phyloP scores from a whole-genome alignment of 2,329 filamentous ascomycete genomes.

The Sarocladium brachiariae region DNA sequence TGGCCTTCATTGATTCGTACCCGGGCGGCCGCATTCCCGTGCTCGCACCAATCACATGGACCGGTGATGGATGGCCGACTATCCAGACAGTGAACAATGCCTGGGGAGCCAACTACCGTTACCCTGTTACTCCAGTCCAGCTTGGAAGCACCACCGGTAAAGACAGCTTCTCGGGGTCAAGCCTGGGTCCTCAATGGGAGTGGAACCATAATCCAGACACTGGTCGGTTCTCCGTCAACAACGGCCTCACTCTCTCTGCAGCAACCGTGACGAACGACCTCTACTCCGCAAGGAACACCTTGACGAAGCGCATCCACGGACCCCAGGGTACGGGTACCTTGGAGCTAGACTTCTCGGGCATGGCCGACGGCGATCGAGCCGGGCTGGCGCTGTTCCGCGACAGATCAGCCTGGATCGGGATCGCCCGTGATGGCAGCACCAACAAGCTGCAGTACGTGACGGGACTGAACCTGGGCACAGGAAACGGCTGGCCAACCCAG shows the following conservation, averaged over 20 bases:
- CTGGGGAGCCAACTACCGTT: conserved; percentile 30
- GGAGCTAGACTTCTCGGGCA: conserved; percentile 35
- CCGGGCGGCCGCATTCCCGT: conserved; percentile 51
- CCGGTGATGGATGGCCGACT: conserved; percentile 39
- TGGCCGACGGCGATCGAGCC: conserved; percentile 41
- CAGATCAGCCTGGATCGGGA: conserved; percentile 40
- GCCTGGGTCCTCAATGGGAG: conserved; percentile 42
- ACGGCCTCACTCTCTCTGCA: conserved; percentile 32
- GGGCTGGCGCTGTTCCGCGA: conserved; percentile 46
- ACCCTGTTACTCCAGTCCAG: conserved; percentile 1
- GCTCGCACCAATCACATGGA: conserved; percentile 42
- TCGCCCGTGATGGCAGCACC: conserved; percentile 28
- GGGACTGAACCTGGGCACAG: conserved; percentile 9
- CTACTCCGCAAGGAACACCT: conserved; percentile 33
- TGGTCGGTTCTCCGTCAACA: conserved; percentile 30
- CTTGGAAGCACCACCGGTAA: conserved; percentile 1
- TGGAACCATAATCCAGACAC: conserved; percentile 55
- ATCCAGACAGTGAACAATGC: conserved; percentile 31
- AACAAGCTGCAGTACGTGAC: conserved; percentile 17
- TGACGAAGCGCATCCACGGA: conserved; percentile 38
- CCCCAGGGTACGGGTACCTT: conserved; percentile 40
- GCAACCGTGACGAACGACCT: conserved; percentile 44
- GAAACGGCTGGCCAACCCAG: conserved; percentile 11
- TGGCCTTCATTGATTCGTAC: conserved; percentile 47
- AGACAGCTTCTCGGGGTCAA: conserved; percentile 20